A percentile compares a stretch with the other conserved stretches of the same genome.
phyloP scores from a whole-genome alignment of 2,329 filamentous ascomycete species.

The Aspergillus sp. region DNA sequence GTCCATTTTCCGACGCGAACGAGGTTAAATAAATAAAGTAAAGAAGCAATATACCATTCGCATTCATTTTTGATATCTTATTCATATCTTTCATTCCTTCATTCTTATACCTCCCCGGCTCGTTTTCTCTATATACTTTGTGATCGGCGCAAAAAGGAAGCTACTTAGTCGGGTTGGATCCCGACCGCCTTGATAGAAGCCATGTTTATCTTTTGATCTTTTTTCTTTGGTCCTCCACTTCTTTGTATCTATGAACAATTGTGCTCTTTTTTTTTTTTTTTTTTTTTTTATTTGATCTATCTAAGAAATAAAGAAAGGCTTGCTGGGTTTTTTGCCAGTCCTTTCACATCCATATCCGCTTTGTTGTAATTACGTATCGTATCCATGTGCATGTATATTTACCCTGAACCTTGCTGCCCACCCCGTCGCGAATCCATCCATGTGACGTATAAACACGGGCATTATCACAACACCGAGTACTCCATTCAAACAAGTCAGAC shows the following conservation, averaged over 20 bases:
- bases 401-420: too few species aligned
- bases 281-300: conserved; percentile 2
- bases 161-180: neutral
- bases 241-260: conserved; percentile 27
- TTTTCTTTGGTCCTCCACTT: conserved; percentile 8
- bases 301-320: neutral
- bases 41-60: neutral
- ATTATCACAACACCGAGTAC: too few species aligned
- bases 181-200: conserved; percentile 2
- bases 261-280: conserved; percentile 2
- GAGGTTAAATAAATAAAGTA: conserved; percentile 37
- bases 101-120: neutral
- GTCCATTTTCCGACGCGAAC: conserved; percentile 46
- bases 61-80: neutral
- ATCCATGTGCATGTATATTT: too few species aligned
- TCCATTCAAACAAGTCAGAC: too few species aligned
- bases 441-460: too few species aligned
- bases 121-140: conserved; percentile 4
- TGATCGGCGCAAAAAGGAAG: conserved; percentile 4
- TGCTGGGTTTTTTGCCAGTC: neutral
- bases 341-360: too few species aligned
- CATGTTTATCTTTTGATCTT: conserved; percentile 1
- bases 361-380: too few species aligned
- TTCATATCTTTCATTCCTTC: neutral
- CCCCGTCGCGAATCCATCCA: too few species aligned